Conservation (phyloP, 75 land plant genomes). For the Pinus albicaulis region DNA sequence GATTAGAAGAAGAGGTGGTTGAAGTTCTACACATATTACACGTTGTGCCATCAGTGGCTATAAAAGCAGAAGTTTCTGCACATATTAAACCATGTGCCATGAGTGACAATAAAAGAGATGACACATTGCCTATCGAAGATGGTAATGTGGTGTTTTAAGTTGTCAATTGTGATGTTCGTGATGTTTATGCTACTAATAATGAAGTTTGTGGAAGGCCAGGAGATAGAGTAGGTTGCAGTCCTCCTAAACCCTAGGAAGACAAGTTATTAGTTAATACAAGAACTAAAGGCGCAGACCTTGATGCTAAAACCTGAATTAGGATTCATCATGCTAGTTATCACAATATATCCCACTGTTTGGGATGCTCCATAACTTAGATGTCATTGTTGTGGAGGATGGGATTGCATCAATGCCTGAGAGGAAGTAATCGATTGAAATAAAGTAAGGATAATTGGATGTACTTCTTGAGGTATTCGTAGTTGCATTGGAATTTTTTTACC, state of each 20-base stretch:
- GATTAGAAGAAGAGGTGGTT: conserved; percentile 5
- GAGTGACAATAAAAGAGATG: conserved; percentile 67
- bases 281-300: conserved; percentile 2
- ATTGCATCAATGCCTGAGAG: conserved; percentile 2
- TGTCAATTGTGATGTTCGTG: conserved; percentile 12
- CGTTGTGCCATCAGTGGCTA: too few species aligned
- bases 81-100: conserved; percentile 76
- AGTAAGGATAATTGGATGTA: too few species aligned
- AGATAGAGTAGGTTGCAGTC: conserved; percentile 54
- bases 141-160: too few species aligned
- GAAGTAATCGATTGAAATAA: background rate
- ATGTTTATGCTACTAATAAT: too few species aligned
- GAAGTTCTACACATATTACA: too few species aligned
- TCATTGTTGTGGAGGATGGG: background rate
- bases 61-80: conserved; percentile 24
- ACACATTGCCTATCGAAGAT: conserved; percentile 32
- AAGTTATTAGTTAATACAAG: conserved; percentile 1
- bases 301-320: too few species aligned
- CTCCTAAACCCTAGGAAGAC: conserved; percentile 17
- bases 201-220: conserved; percentile 68
- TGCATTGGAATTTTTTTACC: background rate
- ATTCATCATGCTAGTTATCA: background rate
- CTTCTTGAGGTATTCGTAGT: background rate
- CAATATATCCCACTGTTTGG: too few species aligned
- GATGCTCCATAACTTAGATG: conserved; percentile 21